A percentile compares a stretch with the other conserved stretches of the same genome.
Evolutionary conservation across 257 asterid species (phyloP).

Genomic region (Capsicum chinense): DNA sequence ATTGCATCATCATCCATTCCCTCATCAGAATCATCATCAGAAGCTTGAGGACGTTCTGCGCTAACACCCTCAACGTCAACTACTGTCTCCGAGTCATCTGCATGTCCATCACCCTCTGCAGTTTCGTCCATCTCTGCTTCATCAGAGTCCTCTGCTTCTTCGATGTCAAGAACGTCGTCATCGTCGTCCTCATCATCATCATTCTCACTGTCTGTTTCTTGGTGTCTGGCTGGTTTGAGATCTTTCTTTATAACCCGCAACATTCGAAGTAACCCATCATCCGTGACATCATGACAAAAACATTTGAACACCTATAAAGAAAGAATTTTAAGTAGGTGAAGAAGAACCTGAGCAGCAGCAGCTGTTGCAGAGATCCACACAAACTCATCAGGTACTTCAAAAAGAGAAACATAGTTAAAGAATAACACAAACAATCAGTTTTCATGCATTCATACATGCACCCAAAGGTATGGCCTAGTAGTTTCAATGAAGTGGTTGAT

Average conservation of each 20-base stretch:
- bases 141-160: conserved; percentile 85
- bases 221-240: conserved; percentile 89
- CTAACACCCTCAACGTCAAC: conserved; percentile 49
- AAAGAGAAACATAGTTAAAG: background rate
- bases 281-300: conserved; percentile 69
- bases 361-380: background rate
- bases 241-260: conserved; percentile 84
- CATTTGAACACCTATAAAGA: conserved; percentile 76
- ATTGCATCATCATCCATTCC: conserved; percentile 97
- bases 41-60: conserved; percentile 63
- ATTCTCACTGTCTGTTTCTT: conserved; percentile 54
- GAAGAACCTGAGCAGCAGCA: background rate
- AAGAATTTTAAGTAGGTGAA: conserved; percentile 24
- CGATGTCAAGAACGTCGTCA: conserved; percentile 82
- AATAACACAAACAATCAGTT: background rate
- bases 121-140: conserved; percentile 85
- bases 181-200: conserved; percentile 64
- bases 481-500: background rate
- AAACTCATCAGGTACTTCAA: conserved; percentile 6
- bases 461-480: background rate
- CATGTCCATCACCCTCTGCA: conserved; percentile 72
- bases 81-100: conserved; percentile 79
- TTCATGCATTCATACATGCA: conserved; percentile 4
- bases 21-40: conserved; percentile 86
- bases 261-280: conserved; percentile 84